phyloP scores from a whole-genome alignment of 2,329 filamentous ascomycete genomes.

The Penicillium rolfsii region DNA sequence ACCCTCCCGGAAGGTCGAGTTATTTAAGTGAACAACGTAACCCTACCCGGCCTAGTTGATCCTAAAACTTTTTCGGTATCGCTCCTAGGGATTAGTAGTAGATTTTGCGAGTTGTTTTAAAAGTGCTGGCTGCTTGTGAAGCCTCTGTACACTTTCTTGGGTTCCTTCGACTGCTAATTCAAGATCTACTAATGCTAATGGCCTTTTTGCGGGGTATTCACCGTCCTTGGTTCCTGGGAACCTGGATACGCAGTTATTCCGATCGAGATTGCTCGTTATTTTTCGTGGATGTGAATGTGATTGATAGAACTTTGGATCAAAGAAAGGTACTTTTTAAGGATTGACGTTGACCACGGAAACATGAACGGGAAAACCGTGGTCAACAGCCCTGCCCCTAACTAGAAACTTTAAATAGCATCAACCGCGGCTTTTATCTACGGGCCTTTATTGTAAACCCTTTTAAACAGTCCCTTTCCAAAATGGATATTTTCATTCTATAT shows the following conservation, averaged over 20 bases:
- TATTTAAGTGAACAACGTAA: neutral
- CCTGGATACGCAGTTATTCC: slow-evolving; percentile 2
- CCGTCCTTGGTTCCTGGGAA: slow-evolving; percentile 1
- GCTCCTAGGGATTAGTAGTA: neutral
- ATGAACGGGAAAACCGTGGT: neutral
- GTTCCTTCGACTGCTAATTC: neutral
- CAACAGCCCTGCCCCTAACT: neutral
- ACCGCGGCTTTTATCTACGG: neutral
- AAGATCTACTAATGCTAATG: neutral
- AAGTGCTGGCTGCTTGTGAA: neutral
- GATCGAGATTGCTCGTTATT: neutral
- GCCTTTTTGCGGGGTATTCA: neutral
- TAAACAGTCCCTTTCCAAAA: neutral
- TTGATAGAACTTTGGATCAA: neutral
- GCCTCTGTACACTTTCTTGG: neutral
- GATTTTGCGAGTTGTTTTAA: neutral
- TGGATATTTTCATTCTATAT: neutral
- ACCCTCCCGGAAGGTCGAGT: slow-evolving; percentile 13
- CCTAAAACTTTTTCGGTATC: neutral
- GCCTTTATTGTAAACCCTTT: neutral
- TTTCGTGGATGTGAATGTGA: neutral
- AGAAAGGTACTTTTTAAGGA: neutral
- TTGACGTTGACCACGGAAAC: neutral
- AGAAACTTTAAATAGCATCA: neutral
- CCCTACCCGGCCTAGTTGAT: neutral